Percentiles rank a stretch among this genome's conserved stretches.
These are phyloP conservation scores for Cryptosporidium ryanae DNA, from an alignment of 169 alveolate species.

Conservation along the genomic window DNA sequence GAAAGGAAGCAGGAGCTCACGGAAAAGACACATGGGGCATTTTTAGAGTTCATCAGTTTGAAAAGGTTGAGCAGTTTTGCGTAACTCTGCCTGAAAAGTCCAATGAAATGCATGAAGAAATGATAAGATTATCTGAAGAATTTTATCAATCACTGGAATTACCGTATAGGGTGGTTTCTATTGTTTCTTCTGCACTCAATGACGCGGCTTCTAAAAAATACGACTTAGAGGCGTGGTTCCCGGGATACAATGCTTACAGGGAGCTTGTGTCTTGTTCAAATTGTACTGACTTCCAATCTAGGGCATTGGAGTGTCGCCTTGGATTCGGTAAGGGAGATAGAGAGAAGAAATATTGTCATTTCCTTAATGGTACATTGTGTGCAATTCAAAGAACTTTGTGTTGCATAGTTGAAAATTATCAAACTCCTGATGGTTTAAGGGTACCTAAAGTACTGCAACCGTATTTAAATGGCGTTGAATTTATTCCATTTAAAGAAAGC, in stretches of 20 bases:
- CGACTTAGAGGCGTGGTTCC: constrained; percentile 99
- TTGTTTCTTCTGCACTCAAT: constrained; percentile 99
- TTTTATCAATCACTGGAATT: constrained; percentile 93
- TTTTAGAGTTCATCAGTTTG: constrained; percentile 98
- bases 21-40: constrained; percentile 99
- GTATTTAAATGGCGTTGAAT: constrained; percentile 90
- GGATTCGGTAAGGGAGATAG: constrained; percentile 86
- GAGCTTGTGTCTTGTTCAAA: constrained; percentile 99
- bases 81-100: constrained; percentile 94
- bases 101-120: constrained; percentile 88
- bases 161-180: constrained; percentile 96
- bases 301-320: constrained; percentile 88
- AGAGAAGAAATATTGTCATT: constrained; percentile 92
- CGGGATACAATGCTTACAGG: constrained; percentile 95
- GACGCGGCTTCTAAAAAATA: constrained; percentile 98
- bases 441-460: constrained; percentile 94
- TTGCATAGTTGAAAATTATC: constrained; percentile 95
- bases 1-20: constrained; percentile 99
- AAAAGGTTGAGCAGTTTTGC: constrained; percentile 98
- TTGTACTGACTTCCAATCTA: constrained; percentile 98
- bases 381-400: constrained; percentile 98
- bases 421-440: constrained; percentile 92
- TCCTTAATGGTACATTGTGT: constrained; percentile 98
- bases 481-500: constrained; percentile 81
- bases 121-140: constrained; percentile 95